phyloP scores from a whole-genome alignment of 2,329 filamentous ascomycete species.

The Pyrenochaeta sp. region DNA sequence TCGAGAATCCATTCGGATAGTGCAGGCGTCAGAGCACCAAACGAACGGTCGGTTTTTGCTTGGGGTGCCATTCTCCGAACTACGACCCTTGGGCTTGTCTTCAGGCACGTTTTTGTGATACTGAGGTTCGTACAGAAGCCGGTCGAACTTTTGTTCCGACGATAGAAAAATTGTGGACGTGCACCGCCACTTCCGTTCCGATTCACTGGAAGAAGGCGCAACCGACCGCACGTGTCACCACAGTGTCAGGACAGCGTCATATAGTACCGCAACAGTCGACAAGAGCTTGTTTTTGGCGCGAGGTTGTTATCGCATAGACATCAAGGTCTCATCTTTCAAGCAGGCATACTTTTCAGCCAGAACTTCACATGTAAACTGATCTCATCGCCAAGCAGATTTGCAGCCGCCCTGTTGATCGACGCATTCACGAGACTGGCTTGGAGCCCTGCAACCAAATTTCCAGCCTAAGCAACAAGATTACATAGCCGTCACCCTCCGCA shows the following conservation, averaged over 20 bases:
- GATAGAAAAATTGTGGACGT: slow-evolving; percentile 27
- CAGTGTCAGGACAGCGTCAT: not conserved
- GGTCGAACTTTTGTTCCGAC: slow-evolving; percentile 13
- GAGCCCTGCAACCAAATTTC: slow-evolving; percentile 31
- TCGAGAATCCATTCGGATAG: slow-evolving; percentile 86
- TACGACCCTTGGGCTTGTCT: not conserved
- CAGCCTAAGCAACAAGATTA: slow-evolving; percentile 23
- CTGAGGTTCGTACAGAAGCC: slow-evolving; percentile 12
- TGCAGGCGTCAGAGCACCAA: slow-evolving; percentile 74
- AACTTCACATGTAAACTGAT: slow-evolving; percentile 31
- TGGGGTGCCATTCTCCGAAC: slow-evolving; percentile 44
- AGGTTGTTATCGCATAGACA: not conserved
- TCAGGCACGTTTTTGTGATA: slow-evolving; percentile 1
- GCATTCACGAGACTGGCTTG: slow-evolving; percentile 27
- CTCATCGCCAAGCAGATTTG: slow-evolving; percentile 32
- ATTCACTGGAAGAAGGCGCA: not conserved
- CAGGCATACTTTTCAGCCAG: not conserved
- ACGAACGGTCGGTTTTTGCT: slow-evolving; percentile 58
- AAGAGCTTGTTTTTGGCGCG: not conserved
- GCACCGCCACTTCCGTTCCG: slow-evolving; percentile 16
- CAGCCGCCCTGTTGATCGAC: slow-evolving; percentile 26
- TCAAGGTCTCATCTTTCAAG: not conserved
- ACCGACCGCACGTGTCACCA: not conserved
- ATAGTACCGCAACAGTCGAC: not conserved
- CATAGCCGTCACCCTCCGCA: slow-evolving; percentile 17